Conservation (phyloP, 192 early-diverging fungal species). For the Umbelopsis vinacea region DNA sequence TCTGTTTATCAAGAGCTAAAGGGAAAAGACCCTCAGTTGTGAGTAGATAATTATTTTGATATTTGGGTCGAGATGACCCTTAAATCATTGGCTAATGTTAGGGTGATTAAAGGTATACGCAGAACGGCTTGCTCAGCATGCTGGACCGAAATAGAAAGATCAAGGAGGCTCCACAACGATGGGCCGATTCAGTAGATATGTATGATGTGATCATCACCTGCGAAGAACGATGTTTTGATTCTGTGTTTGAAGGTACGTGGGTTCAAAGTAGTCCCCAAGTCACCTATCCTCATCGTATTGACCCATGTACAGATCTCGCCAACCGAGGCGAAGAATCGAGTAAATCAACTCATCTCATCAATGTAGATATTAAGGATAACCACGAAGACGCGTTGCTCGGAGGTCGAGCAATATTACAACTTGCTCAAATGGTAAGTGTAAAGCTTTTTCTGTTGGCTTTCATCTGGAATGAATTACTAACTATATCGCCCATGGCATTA, state of each 20-base stretch:
- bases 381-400: slow-evolving; percentile 85
- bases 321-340: slow-evolving; percentile 69
- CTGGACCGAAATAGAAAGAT: slow-evolving; percentile 93
- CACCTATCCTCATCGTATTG: not conserved
- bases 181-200: slow-evolving; percentile 70
- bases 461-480: not conserved
- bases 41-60: slow-evolving; percentile 24
- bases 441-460: not conserved
- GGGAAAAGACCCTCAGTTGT: slow-evolving; percentile 68
- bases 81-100: not conserved
- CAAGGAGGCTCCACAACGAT: slow-evolving; percentile 88
- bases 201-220: slow-evolving; percentile 97
- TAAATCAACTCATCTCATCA: slow-evolving; percentile 87
- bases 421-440: slow-evolving; percentile 69
- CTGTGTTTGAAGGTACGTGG: slow-evolving; percentile 82
- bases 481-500: not conserved
- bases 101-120: slow-evolving; percentile 65
- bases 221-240: slow-evolving; percentile 94
- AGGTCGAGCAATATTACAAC: slow-evolving; percentile 80
- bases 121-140: slow-evolving; percentile 89
- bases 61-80: not conserved
- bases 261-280: not conserved
- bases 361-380: slow-evolving; percentile 97
- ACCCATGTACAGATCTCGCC: slow-evolving; percentile 65
- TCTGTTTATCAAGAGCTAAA: slow-evolving; percentile 85